Evolutionary conservation across 805 yeast genomes (phyloP).

Genomic region (Wickerhamomyces queroliae): DNA sequence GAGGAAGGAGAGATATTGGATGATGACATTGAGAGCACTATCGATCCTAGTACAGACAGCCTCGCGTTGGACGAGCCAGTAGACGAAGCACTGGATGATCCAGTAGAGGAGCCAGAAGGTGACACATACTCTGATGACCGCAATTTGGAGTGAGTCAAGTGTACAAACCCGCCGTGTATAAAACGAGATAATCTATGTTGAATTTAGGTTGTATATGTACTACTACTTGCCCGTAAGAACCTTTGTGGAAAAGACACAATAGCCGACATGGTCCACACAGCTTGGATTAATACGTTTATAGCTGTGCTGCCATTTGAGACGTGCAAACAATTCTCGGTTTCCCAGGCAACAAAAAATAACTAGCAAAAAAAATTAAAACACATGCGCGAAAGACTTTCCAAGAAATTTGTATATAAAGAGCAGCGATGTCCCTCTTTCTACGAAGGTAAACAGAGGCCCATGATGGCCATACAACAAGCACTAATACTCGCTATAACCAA

Average conservation of each 20-base stretch:
- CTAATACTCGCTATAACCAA: background rate
- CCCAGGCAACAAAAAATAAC: background rate
- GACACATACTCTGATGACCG: conserved; percentile 2
- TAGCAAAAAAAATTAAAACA: too few relatives aligned
- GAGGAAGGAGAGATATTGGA: conserved; percentile 15
- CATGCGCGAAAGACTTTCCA: too few relatives aligned
- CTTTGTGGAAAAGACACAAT: too few relatives aligned
- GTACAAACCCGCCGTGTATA: background rate
- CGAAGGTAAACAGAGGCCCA: background rate
- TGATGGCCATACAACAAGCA: background rate
- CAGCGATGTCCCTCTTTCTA: too few relatives aligned
- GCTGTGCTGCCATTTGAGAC: background rate
- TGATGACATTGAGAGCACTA: conserved; percentile 13
- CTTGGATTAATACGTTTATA: background rate
- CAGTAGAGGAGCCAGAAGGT: background rate
- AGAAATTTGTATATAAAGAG: too few relatives aligned
- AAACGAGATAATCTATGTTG: background rate
- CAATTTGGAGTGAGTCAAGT: background rate
- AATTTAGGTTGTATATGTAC: too few relatives aligned
- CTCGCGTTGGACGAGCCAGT: conserved; percentile 2
- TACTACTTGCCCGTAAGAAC: too few relatives aligned
- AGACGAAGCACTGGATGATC: background rate
- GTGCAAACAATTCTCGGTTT: background rate
- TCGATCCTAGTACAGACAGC: conserved; percentile 4
- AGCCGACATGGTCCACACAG: background rate